phyloP scores from a whole-genome alignment of 2,329 filamentous ascomycete species.

The Ophiostoma triangulosporum region DNA sequence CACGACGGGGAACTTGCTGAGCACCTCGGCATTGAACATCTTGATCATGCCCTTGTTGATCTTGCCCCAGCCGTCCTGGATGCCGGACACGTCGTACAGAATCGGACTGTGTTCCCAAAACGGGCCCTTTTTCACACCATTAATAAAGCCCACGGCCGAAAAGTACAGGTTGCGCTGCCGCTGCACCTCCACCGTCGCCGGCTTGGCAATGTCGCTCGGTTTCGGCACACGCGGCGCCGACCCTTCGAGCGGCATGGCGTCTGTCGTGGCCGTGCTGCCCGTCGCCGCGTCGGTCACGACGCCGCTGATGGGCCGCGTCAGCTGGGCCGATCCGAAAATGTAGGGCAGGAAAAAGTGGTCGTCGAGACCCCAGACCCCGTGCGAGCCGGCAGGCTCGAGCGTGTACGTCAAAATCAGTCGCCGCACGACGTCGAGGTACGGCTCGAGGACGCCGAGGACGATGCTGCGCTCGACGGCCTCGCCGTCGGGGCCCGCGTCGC shows the following conservation, averaged over 20 bases:
- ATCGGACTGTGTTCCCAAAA: conserved; percentile 98
- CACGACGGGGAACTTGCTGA: conserved; percentile 96
- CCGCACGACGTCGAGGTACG: conserved; percentile 71
- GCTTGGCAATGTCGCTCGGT: conserved; percentile 54
- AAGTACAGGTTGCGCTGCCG: conserved; percentile 76
- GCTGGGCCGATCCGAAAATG: conserved; percentile 86
- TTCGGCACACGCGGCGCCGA: conserved; percentile 60
- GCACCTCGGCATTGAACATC: conserved; percentile 95
- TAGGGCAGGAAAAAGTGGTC: conserved; percentile 92
- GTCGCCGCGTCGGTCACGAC: conserved; percentile 24
- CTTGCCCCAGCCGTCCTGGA: conserved; percentile 91
- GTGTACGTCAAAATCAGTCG: conserved; percentile 81
- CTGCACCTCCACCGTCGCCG: conserved; percentile 49
- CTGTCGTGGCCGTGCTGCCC: conserved; percentile 21
- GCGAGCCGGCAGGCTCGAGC: conserved; percentile 86
- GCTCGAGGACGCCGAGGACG: conserved; percentile 70
- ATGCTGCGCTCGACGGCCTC: conserved; percentile 61
- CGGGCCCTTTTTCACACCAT: conserved; percentile 89
- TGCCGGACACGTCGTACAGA: conserved; percentile 84
- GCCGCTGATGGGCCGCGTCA: conserved; percentile 54
- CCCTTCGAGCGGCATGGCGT: conserved; percentile 62
- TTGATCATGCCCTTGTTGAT: conserved; percentile 99
- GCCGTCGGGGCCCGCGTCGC: conserved; percentile 19
- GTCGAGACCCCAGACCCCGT: conserved; percentile 97
- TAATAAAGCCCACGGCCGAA: conserved; percentile 88